A percentile compares a stretch with the other conserved stretches of the same genome.
These are phyloP conservation scores for Penicillium occitanis DNA, from an alignment of 2,329 filamentous ascomycete species.

Conservation along the genomic window DNA sequence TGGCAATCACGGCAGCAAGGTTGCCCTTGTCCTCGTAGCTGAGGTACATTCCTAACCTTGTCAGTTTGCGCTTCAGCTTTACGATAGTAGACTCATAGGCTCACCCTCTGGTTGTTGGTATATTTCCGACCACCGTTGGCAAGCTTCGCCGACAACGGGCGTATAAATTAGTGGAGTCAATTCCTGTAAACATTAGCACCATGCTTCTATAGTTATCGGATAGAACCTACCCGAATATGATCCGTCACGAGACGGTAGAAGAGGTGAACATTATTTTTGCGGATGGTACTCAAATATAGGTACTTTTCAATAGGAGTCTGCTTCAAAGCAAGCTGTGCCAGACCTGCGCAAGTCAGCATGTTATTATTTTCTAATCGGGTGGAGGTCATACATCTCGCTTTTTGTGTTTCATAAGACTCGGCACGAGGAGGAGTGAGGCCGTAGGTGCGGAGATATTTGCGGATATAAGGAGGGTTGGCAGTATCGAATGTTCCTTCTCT, in stretches of 20 bases:
- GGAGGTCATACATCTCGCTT: constrained; percentile 45
- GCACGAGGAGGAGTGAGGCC: constrained; percentile 51
- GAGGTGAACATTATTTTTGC: constrained; percentile 54
- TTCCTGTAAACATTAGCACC: constrained; percentile 36
- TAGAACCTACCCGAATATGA: constrained; percentile 43
- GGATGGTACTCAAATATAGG: constrained; percentile 50
- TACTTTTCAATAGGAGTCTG: constrained; percentile 51
- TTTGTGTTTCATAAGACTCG: constrained; percentile 51
- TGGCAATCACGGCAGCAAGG: constrained; percentile 80
- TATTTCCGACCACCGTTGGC: constrained; percentile 91
- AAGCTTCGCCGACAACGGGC: constrained; percentile 78
- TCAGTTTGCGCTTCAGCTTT: background rate
- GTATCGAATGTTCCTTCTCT: constrained; percentile 51
- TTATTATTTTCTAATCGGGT: background rate
- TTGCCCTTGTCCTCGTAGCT: constrained; percentile 93
- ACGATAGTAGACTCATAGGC: constrained; percentile 32
- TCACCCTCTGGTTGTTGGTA: constrained; percentile 88
- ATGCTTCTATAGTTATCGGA: too few species aligned
- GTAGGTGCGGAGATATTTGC: constrained; percentile 54
- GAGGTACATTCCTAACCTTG: constrained; percentile 71
- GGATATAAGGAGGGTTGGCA: constrained; percentile 50
- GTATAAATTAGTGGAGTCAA: constrained; percentile 53
- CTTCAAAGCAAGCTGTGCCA: constrained; percentile 50
- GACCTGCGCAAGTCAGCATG: constrained; percentile 29
- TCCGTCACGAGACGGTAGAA: constrained; percentile 53